Evolutionary conservation across 495 filamentous ascomycete genomes (phyloP), one percentile per base, ranked within the genome.

Genomic region (Mytilinidion resinicola): DNA sequence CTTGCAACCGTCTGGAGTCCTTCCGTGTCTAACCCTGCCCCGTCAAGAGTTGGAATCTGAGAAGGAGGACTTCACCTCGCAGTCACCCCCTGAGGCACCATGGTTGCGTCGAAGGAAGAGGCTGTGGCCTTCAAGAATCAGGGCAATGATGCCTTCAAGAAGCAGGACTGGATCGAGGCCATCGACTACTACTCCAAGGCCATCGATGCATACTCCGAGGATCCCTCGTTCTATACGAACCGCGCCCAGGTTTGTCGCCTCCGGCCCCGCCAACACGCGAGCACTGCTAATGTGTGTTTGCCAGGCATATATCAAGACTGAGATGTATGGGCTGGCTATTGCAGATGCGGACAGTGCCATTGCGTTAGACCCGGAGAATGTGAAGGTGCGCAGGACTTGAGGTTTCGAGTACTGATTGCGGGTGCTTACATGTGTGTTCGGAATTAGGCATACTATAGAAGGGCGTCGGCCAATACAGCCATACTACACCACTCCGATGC

Each of bases 261-360:
- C 56, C 20, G 50, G 44, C 39, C 42, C 19, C 53, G n/a, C 38
- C 47, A 33, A 35, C 59, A 56, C 49, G 57, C 37, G 57, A 55
- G 53, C 52, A 49, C 11, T 9, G 35, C 42, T 59, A 9, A 59
- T 38, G 11, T 15, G 33, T 19, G 25, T n/a, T 25, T 4, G 15
- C 10, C 70, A 96, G 89, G 87, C 89, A 54, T 82, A 99, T 70
- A 90, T 96, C 71, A 97, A 96, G 78, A 84, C 91, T 52, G 93
- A 99, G 74, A 80, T 91, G 25, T 96, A 90, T 72, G 93, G 93
- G 12, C 91, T 89, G 72, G 91, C 93, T 9, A 86, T 96, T 60
- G 78, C 86, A 21, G 93, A 99, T 75, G 95, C 93, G 25, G 87
- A 87, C n/a, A 91, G 88, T 73, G 92, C 95, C 17, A 85, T 96